These are phyloP conservation scores for Dactylonectria estremocensis DNA, from an alignment of 2,329 filamentous ascomycete genomes.

Conservation along the genomic window DNA sequence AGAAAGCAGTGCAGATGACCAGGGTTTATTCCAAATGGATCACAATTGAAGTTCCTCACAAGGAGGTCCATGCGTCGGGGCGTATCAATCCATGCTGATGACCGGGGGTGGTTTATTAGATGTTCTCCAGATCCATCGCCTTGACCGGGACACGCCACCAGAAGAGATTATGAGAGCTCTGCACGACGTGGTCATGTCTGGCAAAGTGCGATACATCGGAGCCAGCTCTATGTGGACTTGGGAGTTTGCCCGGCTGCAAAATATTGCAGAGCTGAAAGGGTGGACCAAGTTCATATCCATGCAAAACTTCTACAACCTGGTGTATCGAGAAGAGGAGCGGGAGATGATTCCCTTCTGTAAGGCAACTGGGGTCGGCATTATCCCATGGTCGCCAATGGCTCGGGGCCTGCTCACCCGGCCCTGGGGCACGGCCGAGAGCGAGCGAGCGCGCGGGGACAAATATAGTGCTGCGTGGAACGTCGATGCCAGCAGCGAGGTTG, in stretches of 20 bases:
- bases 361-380: conserved; percentile 59
- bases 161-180: conserved; percentile 72
- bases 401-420: conserved; percentile 49
- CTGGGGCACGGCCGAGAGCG: conserved; percentile 36
- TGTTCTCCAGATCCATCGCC: conserved; percentile 72
- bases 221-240: conserved; percentile 64
- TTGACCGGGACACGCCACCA: conserved; percentile 62
- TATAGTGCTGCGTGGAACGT: conserved; percentile 36
- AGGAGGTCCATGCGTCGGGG: conserved; percentile 46
- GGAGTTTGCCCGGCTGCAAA: conserved; percentile 66
- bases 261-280: conserved; percentile 65
- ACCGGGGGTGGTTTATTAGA: conserved; percentile 54
- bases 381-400: conserved; percentile 53
- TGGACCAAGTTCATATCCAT: conserved; percentile 72
- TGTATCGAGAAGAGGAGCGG: conserved; percentile 72
- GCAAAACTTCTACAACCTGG: conserved; percentile 69
- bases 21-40: conserved; percentile 33
- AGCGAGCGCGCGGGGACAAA: conserved; percentile 30
- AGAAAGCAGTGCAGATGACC: conserved; percentile 45
- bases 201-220: conserved; percentile 69
- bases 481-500: conserved; percentile 41
- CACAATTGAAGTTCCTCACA: conserved; percentile 17
- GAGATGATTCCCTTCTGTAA: conserved; percentile 61
- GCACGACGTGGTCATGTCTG: conserved; percentile 69
- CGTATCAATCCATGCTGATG: conserved; percentile 60